phyloP scores from a whole-genome alignment of 1,284 basidiomycete species.

The Cryptococcus sp. region DNA sequence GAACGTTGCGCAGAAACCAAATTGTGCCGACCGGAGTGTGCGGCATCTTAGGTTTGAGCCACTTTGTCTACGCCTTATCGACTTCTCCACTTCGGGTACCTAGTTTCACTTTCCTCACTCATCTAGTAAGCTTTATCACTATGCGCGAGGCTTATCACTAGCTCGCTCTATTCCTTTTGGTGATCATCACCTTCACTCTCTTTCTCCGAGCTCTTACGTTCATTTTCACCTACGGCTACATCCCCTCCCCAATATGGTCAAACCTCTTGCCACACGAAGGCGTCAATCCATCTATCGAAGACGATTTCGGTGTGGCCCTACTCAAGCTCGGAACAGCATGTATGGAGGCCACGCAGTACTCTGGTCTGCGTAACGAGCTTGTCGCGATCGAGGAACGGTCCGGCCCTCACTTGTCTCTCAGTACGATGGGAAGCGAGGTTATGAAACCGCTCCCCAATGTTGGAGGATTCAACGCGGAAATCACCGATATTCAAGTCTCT shows the following conservation, averaged over 20 bases:
- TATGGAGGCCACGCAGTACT: conserved; percentile 40
- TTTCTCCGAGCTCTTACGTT: conserved; percentile 38
- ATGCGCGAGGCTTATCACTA: conserved; percentile 7
- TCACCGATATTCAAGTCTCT: conserved; percentile 38
- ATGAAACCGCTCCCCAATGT: conserved; percentile 3
- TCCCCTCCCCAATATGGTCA: conserved; percentile 34
- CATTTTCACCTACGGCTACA: conserved; percentile 44
- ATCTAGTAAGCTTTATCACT: conserved; percentile 22
- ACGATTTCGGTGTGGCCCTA: conserved; percentile 44
- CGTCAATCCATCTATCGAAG: conserved; percentile 32
- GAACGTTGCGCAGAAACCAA: conserved; percentile 25
- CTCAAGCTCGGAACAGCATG: conserved; percentile 45
- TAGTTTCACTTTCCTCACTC: conserved; percentile 45
- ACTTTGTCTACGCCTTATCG: conserved; percentile 39
- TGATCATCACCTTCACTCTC: conserved; percentile 40
- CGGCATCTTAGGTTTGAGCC: conserved; percentile 35
- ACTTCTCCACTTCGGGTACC: conserved; percentile 40
- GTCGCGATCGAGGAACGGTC: conserved; percentile 24
- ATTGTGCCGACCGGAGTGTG: conserved; percentile 44
- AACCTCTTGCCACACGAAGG: conserved; percentile 43
- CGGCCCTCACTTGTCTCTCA: conserved; percentile 36
- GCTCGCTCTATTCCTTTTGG: conserved; percentile 38
- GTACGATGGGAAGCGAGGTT: conserved; percentile 16
- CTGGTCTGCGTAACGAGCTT: conserved; percentile 43
- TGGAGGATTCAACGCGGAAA: conserved; percentile 34